Percentiles rank a stretch among this genome's conserved stretches.
These are phyloP conservation scores for Apiospora koreana DNA, from an alignment of 2,329 filamentous ascomycete genomes.

Conservation along the genomic window DNA sequence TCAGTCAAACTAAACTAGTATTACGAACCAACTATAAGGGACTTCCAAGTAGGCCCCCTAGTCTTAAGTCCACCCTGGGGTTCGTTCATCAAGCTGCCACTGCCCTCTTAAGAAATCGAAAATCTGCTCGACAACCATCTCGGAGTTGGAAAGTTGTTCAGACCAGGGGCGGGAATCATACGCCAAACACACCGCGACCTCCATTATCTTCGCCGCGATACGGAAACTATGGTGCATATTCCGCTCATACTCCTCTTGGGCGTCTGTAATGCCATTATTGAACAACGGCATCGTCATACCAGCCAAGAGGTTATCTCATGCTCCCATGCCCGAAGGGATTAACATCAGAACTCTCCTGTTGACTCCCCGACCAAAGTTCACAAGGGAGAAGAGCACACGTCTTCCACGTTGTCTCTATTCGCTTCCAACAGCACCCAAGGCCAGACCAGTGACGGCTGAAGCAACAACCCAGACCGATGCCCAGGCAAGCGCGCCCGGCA, in stretches of 20 bases:
- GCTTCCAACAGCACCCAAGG: constrained; percentile 52
- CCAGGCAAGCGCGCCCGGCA: constrained; percentile 70
- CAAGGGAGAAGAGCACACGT: neutral
- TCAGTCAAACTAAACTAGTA: neutral
- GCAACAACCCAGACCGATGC: constrained; percentile 74
- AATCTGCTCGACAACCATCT: neutral
- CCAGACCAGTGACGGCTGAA: constrained; percentile 58
- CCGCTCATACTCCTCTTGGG: no score
- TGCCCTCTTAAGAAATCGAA: neutral
- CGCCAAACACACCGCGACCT: neutral
- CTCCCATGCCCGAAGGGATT: no score
- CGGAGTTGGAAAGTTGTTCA: neutral
- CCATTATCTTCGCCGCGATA: no score
- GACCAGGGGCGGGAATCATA: neutral
- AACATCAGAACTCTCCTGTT: neutral
- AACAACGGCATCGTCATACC: no score
- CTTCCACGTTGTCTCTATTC: constrained; percentile 35
- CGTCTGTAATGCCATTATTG: no score
- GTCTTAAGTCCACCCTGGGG: neutral
- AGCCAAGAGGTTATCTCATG: no score
- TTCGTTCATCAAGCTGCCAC: neutral
- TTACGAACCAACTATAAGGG: neutral
- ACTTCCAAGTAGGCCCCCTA: neutral
- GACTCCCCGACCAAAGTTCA: neutral
- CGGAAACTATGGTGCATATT: no score